Evolutionary conservation across 129 eudicot species (phyloP).

Genomic region (Kitagawia praeruptora): DNA sequence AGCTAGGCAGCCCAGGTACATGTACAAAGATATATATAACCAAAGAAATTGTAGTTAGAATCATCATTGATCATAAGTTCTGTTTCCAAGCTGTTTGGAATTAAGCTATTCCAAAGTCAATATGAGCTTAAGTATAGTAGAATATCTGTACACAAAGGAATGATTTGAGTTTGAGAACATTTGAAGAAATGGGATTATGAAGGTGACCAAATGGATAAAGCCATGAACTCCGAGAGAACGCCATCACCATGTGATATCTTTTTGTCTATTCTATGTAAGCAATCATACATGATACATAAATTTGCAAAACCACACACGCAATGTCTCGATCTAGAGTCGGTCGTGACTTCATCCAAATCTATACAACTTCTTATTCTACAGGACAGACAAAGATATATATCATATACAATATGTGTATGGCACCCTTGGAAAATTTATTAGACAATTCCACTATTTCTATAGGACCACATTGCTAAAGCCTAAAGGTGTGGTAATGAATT

Average conservation of each 20-base stretch:
- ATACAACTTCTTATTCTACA: background rate
- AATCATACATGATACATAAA: background rate
- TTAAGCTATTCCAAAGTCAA: background rate
- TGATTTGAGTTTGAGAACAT: background rate
- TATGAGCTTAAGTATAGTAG: background rate
- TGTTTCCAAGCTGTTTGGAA: background rate
- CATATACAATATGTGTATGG: background rate
- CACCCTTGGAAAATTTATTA: background rate
- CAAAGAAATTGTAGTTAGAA: background rate
- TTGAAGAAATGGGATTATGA: background rate
- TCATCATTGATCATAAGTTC: background rate
- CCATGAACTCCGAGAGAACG: background rate
- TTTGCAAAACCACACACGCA: background rate
- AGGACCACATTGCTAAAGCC: slow-evolving; percentile 4
- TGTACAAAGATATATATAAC: too few species aligned
- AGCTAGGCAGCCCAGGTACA: too few species aligned
- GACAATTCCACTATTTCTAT: background rate
- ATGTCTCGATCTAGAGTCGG: background rate
- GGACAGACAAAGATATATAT: background rate
- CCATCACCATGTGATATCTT: background rate
- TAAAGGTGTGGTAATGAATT: background rate
- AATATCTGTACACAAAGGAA: background rate
- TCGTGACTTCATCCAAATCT: slow-evolving; percentile 1
- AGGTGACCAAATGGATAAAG: background rate
- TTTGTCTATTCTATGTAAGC: background rate